Percentiles rank a stretch among this genome's conserved stretches.
Evolutionary conservation across 202 grass and related monocot species (phyloP).

Genomic region (Setaria italica): DNA sequence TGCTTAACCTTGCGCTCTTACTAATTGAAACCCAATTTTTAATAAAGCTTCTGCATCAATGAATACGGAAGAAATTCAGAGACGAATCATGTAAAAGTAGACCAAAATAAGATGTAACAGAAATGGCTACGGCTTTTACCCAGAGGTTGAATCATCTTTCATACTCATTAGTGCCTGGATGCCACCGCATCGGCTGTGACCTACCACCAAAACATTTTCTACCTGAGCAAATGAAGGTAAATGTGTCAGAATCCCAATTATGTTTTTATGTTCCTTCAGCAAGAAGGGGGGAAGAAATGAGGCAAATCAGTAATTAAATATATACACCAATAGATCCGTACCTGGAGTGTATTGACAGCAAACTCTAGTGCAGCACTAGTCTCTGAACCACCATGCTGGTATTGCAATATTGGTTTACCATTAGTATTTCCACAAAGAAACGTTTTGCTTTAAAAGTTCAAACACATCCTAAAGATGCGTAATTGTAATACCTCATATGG

Average conservation of each 20-base stretch:
- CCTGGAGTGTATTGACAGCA: slow-evolving; percentile 71
- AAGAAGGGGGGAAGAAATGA: neutral
- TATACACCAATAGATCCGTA: slow-evolving; percentile 37
- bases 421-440: slow-evolving; percentile 43
- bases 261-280: slow-evolving; percentile 14
- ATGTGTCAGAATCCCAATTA: slow-evolving; percentile 9
- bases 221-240: slow-evolving; percentile 66
- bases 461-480: slow-evolving; percentile 2
- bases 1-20: slow-evolving; percentile 88
- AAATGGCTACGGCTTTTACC: slow-evolving; percentile 55
- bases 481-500: slow-evolving; percentile 67
- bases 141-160: slow-evolving; percentile 64
- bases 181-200: slow-evolving; percentile 92
- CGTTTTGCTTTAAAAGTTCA: slow-evolving; percentile 4
- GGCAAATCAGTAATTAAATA: slow-evolving; percentile 12
- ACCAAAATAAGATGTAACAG: slow-evolving; percentile 12
- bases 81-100: slow-evolving; percentile 17
- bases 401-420: slow-evolving; percentile 28
- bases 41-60: slow-evolving; percentile 69
- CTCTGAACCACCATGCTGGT: slow-evolving; percentile 80
- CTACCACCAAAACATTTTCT: slow-evolving; percentile 80
- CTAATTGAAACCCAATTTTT: slow-evolving; percentile 83
- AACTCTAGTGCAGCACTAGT: slow-evolving; percentile 95
- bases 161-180: slow-evolving; percentile 94
- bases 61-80: slow-evolving; percentile 44